Conservation (phyloP, 371 early-diverging fungal species). For the Mortierella sp. region DNA sequence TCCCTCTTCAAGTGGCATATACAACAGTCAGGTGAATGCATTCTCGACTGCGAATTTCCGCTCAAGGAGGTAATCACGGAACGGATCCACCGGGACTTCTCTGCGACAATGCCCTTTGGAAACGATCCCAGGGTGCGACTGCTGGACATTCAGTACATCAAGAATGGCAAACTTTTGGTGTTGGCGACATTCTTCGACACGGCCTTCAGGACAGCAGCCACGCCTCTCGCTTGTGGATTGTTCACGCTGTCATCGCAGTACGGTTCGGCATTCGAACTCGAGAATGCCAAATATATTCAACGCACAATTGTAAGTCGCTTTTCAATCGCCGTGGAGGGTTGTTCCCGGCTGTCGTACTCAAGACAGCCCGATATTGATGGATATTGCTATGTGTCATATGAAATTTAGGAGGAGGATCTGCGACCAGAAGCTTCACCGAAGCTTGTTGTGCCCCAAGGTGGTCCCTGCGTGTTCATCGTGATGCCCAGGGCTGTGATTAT, state of each 20-base stretch:
- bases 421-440: conserved; percentile 41
- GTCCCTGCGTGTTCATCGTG: conserved; percentile 44
- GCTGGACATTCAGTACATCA: conserved; percentile 39
- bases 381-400: too few species aligned
- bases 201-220: neutral
- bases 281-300: conserved; percentile 36
- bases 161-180: conserved; percentile 33
- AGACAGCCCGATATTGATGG: too few species aligned
- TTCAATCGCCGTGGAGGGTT: neutral
- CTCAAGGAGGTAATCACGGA: conserved; percentile 28
- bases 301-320: conserved; percentile 33
- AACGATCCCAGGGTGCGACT: conserved; percentile 30
- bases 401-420: conserved; percentile 45
- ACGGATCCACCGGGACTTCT: conserved; percentile 26
- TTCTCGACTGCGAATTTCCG: conserved; percentile 18
- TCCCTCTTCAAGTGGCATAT: conserved; percentile 37
- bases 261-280: conserved; percentile 25
- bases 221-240: conserved; percentile 36
- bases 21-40: conserved; percentile 33
- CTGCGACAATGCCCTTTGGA: conserved; percentile 20
- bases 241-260: conserved; percentile 33
- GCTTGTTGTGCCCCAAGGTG: conserved; percentile 44
- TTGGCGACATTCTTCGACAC: conserved; percentile 35
- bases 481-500: conserved; percentile 41
- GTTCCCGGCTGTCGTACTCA: too few species aligned